Percentiles rank a stretch among this genome's conserved stretches.
Conservation (phyloP, 2,329 filamentous ascomycete genomes). For the Talaromyces sp. region DNA sequence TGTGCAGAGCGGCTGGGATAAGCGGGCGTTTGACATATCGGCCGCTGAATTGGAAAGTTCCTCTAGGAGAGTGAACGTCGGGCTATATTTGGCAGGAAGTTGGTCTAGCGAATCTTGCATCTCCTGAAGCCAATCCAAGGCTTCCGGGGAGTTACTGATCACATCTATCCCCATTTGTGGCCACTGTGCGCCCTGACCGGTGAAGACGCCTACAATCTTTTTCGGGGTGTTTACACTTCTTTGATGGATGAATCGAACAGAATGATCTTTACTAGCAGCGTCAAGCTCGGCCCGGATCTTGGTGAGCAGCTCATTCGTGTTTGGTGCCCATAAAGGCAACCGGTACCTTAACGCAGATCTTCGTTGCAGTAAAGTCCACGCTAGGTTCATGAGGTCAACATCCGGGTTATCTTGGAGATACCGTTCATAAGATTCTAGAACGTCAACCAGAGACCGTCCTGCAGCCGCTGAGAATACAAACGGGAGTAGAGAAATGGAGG, state of each 20-base stretch:
- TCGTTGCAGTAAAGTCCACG: conserved; percentile 47
- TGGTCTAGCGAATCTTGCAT: not conserved
- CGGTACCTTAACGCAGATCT: not conserved
- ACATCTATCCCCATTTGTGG: conserved; percentile 23
- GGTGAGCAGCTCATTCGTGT: conserved; percentile 7
- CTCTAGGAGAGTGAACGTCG: conserved; percentile 20
- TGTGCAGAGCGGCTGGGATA: conserved; percentile 17
- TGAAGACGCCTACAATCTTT: conserved; percentile 23
- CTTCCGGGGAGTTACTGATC: conserved; percentile 13
- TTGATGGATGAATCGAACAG: not conserved
- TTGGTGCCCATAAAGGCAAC: not conserved
- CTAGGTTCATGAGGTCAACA: conserved; percentile 48
- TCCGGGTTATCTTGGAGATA: conserved; percentile 51
- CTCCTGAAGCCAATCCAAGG: conserved; percentile 8
- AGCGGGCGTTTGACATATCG: conserved; percentile 15
- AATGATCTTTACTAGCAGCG: not conserved
- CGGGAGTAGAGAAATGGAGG: not conserved
- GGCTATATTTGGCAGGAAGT: not conserved
- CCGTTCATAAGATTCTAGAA: not conserved
- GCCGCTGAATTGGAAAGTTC: not conserved
- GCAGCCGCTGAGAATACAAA: conserved; percentile 7
- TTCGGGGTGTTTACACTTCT: not conserved
- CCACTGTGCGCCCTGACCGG: conserved; percentile 30
- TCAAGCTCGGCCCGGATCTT: not conserved
- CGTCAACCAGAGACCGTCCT: not conserved